Evolutionary conservation across 2,329 filamentous ascomycete species (phyloP), one percentile per base, ranked within the genome.

Genomic region (Apiospora pterosperma): DNA sequence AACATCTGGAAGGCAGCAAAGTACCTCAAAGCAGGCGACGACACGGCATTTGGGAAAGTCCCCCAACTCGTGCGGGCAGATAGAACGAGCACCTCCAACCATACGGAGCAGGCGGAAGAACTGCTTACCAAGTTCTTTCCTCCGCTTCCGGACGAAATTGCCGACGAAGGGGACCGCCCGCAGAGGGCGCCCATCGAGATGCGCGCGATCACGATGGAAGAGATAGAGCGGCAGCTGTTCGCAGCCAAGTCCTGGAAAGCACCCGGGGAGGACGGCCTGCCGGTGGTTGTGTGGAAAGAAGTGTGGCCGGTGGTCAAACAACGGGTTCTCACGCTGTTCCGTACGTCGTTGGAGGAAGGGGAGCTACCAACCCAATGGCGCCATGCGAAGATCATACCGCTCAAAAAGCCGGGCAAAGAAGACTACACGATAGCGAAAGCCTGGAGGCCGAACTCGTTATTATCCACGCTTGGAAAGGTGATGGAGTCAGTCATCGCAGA

Each of bases 1-100:
- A 74, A 75, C 39, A 73, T 74, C 60, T 75, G 67, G 72, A 66
- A 74, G 61, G 72, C 70, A 23, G 71, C 72, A 5, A 73, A 70
- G 61, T 74, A 75, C 55, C 64, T 75, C 19, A 65, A 70, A 42
- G 66, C 67, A 2, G 65, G 68, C 39, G 64, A 68, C 55, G 66
- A 66, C 2, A 63, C 69, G 25, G 67, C 68, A 28, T 73, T 72
- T 44, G 68, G 67, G 48, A 72, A 71, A 61, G 67, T 73, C 21
- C 70, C 70, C 38, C 68, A 64, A 25, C 65, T 72, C 31, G 65
- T 23, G 2, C 65, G 64, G 42, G 66, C 64, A 19, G 69, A 74
- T 48, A 65, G 66, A 16, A 66, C 67, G 25, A 12, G 14, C 10
- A 70, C 67, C 7, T 59, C 39, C 19, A 65, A 65, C 59, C 21